Conservation (phyloP, 2,329 filamentous ascomycete species). For the Chaetomiaceae sp. region DNA sequence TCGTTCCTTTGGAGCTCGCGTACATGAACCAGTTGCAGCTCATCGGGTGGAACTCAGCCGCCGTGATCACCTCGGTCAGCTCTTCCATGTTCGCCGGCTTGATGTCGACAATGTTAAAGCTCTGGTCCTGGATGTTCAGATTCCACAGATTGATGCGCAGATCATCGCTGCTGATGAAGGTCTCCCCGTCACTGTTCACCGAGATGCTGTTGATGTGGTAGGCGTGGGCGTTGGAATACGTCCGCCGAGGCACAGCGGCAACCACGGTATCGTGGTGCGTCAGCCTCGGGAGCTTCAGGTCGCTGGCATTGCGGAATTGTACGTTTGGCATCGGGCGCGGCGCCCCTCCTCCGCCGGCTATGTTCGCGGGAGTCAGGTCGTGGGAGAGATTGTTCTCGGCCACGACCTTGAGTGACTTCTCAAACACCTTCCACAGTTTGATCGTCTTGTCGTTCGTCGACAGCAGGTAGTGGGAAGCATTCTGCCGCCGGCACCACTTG, state of each 20-base stretch:
- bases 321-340: slow-evolving; percentile 64
- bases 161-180: slow-evolving; percentile 98
- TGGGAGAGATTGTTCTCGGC: slow-evolving; percentile 98
- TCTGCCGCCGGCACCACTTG: slow-evolving; percentile 98
- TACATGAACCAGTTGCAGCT: slow-evolving; percentile 99
- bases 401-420: slow-evolving; percentile 98
- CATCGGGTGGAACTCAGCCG: slow-evolving; percentile 91
- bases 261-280: slow-evolving; percentile 98
- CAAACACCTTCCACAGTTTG: slow-evolving; percentile 99
- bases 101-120: slow-evolving; percentile 99
- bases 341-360: slow-evolving; percentile 70
- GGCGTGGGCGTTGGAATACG: slow-evolving; percentile 95
- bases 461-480: slow-evolving; percentile 94
- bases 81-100: slow-evolving; percentile 99
- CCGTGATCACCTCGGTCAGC: slow-evolving; percentile 96
- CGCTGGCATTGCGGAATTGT: slow-evolving; percentile 71
- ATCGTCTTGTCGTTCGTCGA: slow-evolving; percentile 99
- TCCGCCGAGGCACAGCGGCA: slow-evolving; percentile 88
- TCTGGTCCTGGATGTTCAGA: slow-evolving; percentile 97
- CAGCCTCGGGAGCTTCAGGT: slow-evolving; percentile 88
- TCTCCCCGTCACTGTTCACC: slow-evolving; percentile 99
- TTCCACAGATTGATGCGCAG: slow-evolving; percentile 98
- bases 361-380: slow-evolving; percentile 74
- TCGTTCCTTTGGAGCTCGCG: slow-evolving; percentile 96
- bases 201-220: slow-evolving; percentile 99